A percentile compares a stretch with the other conserved stretches of the same genome.
Conservation (phyloP, 352 stramenopile species). For the Phytophthora uliginosa region DNA sequence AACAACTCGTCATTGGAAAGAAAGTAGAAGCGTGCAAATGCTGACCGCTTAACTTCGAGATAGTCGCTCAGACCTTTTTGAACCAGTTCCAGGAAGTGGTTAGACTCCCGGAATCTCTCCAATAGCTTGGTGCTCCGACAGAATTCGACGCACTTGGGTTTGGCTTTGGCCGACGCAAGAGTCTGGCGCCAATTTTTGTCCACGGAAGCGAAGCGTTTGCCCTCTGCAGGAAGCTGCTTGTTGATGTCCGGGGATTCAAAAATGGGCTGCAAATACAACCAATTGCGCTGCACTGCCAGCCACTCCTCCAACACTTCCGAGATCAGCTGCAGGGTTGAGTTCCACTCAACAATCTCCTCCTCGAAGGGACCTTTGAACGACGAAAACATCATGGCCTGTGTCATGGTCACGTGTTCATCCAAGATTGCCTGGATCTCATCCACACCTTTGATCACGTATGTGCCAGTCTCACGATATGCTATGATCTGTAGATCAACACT, state of each 20-base stretch:
- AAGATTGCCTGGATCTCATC: constrained; percentile 96
- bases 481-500: constrained; percentile 92
- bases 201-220: constrained; percentile 95
- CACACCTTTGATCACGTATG: constrained; percentile 95
- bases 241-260: constrained; percentile 98
- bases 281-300: constrained; percentile 96
- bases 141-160: constrained; percentile 94
- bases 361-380: constrained; percentile 97
- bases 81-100: constrained; percentile 94
- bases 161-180: constrained; percentile 86
- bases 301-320: constrained; percentile 96
- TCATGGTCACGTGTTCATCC: constrained; percentile 97
- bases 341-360: constrained; percentile 95
- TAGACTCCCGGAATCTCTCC: constrained; percentile 95
- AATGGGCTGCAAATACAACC: constrained; percentile 97
- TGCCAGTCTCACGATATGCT: constrained; percentile 94
- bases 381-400: constrained; percentile 97
- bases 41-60: constrained; percentile 93
- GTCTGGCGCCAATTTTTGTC: constrained; percentile 97
- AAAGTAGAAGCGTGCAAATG: constrained; percentile 96
- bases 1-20: constrained; percentile 96
- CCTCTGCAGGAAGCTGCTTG: constrained; percentile 95
- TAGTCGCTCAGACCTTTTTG: constrained; percentile 95
- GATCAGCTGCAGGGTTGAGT: constrained; percentile 91
- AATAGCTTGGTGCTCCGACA: constrained; percentile 94